Conservation (phyloP, 352 stramenopile species). For the Sclerospora graminicola region DNA sequence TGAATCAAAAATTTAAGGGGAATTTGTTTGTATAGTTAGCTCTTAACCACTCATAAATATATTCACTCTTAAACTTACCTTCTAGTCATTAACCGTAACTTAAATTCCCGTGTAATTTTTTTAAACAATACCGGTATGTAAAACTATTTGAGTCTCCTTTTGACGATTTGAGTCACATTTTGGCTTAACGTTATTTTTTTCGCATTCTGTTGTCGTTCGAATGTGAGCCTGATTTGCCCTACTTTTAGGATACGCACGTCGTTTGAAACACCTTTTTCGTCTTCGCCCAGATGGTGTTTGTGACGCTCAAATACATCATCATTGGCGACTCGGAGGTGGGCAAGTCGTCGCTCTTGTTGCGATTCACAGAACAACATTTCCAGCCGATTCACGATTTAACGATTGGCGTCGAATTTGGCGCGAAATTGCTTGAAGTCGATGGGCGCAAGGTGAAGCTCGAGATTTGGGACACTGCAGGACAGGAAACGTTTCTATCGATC, state of each 20-base stretch:
- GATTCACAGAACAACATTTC: constrained; percentile 89
- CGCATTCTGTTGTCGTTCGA: neutral
- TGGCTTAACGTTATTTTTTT: neutral
- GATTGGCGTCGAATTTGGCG: constrained; percentile 87
- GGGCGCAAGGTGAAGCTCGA: constrained; percentile 83
- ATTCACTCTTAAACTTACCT: too few relatives aligned
- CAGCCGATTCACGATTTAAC: constrained; percentile 85
- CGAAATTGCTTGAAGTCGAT: constrained; percentile 79
- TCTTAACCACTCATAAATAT: too few relatives aligned
- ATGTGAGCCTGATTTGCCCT: neutral
- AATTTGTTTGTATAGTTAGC: too few relatives aligned
- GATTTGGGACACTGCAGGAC: constrained; percentile 88
- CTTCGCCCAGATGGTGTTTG: constrained; percentile 54
- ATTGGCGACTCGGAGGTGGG: constrained; percentile 85
- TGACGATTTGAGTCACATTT: too few relatives aligned
- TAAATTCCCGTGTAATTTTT: too few relatives aligned
- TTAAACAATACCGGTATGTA: too few relatives aligned
- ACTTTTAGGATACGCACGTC: too few relatives aligned
- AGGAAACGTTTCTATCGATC: constrained; percentile 86
- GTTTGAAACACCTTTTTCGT: too few relatives aligned
- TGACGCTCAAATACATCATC: constrained; percentile 87
- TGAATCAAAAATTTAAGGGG: too few relatives aligned
- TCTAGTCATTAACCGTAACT: too few relatives aligned
- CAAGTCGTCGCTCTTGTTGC: constrained; percentile 85
- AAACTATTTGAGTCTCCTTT: too few relatives aligned